Conservation (phyloP, 2,329 filamentous ascomycete species). For the Xylaria multiplex region DNA sequence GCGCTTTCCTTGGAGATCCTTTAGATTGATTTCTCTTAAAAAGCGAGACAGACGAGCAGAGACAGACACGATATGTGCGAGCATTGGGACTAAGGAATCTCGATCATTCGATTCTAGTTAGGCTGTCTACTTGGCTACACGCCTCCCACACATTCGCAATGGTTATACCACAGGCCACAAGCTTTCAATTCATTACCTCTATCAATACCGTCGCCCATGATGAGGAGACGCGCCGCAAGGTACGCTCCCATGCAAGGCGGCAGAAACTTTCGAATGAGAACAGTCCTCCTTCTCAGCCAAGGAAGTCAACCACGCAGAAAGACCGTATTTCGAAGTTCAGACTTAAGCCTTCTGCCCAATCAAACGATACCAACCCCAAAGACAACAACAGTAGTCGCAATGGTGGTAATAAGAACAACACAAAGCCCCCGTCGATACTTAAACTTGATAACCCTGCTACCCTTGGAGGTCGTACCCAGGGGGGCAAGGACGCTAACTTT, state of each 20-base stretch:
- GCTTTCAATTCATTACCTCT: constrained; percentile 51
- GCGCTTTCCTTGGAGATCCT: background rate
- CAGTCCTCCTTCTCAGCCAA: constrained; percentile 40
- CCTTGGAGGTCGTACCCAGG: constrained; percentile 4
- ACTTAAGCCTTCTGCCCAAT: constrained; percentile 39
- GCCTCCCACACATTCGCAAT: constrained; percentile 25
- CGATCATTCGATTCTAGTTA: constrained; percentile 8
- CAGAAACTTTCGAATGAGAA: constrained; percentile 47
- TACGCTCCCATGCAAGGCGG: constrained; percentile 49
- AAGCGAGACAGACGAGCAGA: constrained; percentile 18
- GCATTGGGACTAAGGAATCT: constrained; percentile 14
- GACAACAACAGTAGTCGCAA: constrained; percentile 16
- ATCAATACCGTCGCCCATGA: constrained; percentile 50
- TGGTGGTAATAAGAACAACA: constrained; percentile 9
- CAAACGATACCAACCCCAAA: constrained; percentile 16
- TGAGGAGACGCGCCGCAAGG: constrained; percentile 51
- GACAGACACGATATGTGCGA: constrained; percentile 13
- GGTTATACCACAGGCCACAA: constrained; percentile 38
- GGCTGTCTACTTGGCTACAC: constrained; percentile 1
- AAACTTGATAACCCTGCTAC: constrained; percentile 11
- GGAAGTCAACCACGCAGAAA: constrained; percentile 46
- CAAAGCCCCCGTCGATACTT: constrained; percentile 17
- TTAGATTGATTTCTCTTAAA: constrained; percentile 22
- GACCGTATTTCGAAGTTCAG: constrained; percentile 50
- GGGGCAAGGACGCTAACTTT: constrained; percentile 36